Base-by-base conservation (phyloP, 2,329 filamentous ascomycete genomes). In the Aspergillus spinulosporus region DNA sequence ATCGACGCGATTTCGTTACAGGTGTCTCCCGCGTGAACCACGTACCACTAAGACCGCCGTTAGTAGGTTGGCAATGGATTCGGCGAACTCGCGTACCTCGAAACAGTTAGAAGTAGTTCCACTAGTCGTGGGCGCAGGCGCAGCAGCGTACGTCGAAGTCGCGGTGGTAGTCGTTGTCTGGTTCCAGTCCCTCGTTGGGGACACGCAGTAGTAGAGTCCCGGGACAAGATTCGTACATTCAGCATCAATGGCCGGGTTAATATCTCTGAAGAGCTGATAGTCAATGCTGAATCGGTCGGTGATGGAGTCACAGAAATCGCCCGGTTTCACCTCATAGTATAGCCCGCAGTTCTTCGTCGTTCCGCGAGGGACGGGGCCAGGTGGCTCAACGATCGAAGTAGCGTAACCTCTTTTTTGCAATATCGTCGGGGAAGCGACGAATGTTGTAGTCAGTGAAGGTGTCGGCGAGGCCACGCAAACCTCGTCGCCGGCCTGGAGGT, bases 141-240 rank as follows among this genome's bases (percentile, higher is more conserved):
- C 54, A 5, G 54, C 42, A 2, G 43, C 31, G 21, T 58, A 59
- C 26, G 31, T 47, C 2, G 54, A 52, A 4, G 26, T 44, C 6
- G 36, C 37, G 1, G 49, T 49, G 1, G 54, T 52, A 6, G 50
- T 57, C 1, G 52, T 48, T 8, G 57, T 49, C 14, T 48, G 7
- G 36, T 58, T 50, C 58, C 58, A 59, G 44, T 58, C 44, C 29
- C 12, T 11, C 1, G 54, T 59, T 0, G 58, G 58, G 2, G 40
- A 40, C 15, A 57, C 54, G n/a, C 58, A 59, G 28, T 59, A 59
- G 26, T 46, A 59, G 3, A 59, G 32, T 4, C 58, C 58, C 2
- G 58, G 51, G 2, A 49, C 42, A 15, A 59, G 58, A 11, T 59
- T 59, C 1, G 54, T 52, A 44, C 58, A 59, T 3, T 54, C 54